These are phyloP conservation scores for Alternaria arbusti DNA, from an alignment of 2,329 filamentous ascomycete genomes.

Conservation along the genomic window DNA sequence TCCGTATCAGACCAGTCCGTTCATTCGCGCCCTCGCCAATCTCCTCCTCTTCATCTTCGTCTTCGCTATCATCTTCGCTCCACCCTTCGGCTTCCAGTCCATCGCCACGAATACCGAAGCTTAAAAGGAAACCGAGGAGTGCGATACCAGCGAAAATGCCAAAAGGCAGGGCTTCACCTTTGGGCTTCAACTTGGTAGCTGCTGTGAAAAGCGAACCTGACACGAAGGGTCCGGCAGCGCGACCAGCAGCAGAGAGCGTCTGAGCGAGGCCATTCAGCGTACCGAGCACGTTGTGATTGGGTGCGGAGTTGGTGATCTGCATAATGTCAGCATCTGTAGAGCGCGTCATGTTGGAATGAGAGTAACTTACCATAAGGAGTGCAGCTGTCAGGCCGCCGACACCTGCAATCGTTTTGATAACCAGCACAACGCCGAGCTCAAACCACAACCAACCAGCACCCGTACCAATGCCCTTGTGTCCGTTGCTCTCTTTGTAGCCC, in stretches of 20 bases:
- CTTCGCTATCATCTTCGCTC: conserved; percentile 48
- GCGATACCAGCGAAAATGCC: conserved; percentile 85
- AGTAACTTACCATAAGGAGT: conserved; percentile 75
- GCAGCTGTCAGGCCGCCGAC: conserved; percentile 91
- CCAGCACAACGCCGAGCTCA: conserved; percentile 79
- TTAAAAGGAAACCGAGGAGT: conserved; percentile 79
- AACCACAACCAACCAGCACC: conserved; percentile 76
- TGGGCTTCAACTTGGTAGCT: conserved; percentile 73
- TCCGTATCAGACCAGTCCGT: conserved; percentile 39
- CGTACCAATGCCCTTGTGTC: conserved; percentile 59
- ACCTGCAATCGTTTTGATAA: conserved; percentile 88
- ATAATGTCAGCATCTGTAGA: background rate
- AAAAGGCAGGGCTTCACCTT: conserved; percentile 86
- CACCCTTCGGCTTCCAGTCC: conserved; percentile 65
- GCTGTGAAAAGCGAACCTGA: conserved; percentile 87
- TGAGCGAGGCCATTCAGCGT: conserved; percentile 93
- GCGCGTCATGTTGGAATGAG: background rate
- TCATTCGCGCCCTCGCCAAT: conserved; percentile 31
- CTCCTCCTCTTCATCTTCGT: conserved; percentile 37
- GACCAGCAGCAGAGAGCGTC: conserved; percentile 87
- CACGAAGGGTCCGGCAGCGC: conserved; percentile 85
- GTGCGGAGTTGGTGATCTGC: conserved; percentile 91
- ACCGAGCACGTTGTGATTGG: conserved; percentile 83
- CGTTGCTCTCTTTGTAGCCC: conserved; percentile 70
- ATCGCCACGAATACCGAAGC: conserved; percentile 75